Conservation (phyloP, 495 filamentous ascomycete genomes). For the Podospora conica region DNA sequence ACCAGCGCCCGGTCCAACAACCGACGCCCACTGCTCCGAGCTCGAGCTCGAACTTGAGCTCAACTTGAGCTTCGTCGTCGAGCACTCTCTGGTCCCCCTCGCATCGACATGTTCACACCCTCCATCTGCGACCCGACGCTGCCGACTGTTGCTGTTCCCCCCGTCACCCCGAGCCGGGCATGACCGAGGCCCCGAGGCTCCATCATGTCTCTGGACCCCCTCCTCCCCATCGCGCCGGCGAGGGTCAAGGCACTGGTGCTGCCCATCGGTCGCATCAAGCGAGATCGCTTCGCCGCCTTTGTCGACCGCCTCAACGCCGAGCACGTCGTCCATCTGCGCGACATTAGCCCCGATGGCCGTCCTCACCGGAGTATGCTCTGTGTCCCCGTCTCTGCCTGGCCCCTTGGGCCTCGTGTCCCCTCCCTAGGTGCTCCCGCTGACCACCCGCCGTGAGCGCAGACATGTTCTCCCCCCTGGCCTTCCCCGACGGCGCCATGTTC, state of each 20-base stretch:
- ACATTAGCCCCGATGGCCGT: slow-evolving; percentile 80
- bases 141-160: slow-evolving; percentile 2
- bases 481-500: slow-evolving; percentile 80
- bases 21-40: neutral
- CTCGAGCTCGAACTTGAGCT: neutral
- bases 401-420: neutral
- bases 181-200: slow-evolving; percentile 35
- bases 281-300: slow-evolving; percentile 72
- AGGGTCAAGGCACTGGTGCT: slow-evolving; percentile 77
- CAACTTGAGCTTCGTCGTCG: neutral
- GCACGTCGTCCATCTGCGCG: slow-evolving; percentile 80
- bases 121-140: slow-evolving; percentile 7
- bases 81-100: neutral
- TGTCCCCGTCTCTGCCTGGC: neutral
- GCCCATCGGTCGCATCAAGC: slow-evolving; percentile 78
- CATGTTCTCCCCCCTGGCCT: slow-evolving; percentile 92
- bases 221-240: slow-evolving; percentile 83
- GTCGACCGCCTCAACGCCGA: slow-evolving; percentile 69
- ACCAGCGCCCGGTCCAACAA: neutral
- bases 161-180: slow-evolving; percentile 13
- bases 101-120: slow-evolving; percentile 22
- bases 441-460: slow-evolving; percentile 46
- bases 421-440: slow-evolving; percentile 29
- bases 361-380: slow-evolving; percentile 74
- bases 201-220: slow-evolving; percentile 77